Evolutionary conservation across 1,284 basidiomycete genomes (phyloP).

Genomic region (Volvariella surrecta): DNA sequence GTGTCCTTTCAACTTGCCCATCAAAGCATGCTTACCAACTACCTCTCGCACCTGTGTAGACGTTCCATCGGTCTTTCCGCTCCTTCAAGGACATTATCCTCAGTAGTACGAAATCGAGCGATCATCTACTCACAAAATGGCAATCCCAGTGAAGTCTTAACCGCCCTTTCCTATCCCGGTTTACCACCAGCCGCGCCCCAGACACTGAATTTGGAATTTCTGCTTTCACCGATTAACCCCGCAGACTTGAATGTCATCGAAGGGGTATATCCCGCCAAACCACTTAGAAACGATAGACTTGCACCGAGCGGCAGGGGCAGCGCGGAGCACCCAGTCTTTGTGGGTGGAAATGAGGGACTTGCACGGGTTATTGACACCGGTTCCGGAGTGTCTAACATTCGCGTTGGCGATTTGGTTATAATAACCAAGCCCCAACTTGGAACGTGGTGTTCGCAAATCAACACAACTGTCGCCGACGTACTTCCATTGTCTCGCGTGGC

Average conservation of each 20-base stretch:
- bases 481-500: slow-evolving; percentile 45
- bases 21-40: too few relatives aligned
- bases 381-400: slow-evolving; percentile 36
- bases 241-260: slow-evolving; percentile 77
- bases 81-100: too few relatives aligned
- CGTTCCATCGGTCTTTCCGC: too few relatives aligned
- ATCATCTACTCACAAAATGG: slow-evolving; percentile 57
- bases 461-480: slow-evolving; percentile 47
- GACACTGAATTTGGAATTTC: slow-evolving; percentile 57
- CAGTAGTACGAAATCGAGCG: slow-evolving; percentile 37
- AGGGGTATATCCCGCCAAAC: slow-evolving; percentile 72
- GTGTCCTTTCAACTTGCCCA: too few relatives aligned
- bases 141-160: slow-evolving; percentile 50
- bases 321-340: slow-evolving; percentile 33
- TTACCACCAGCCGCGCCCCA: slow-evolving; percentile 44
- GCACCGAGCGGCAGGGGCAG: slow-evolving; percentile 21
- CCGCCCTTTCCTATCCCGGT: slow-evolving; percentile 39
- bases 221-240: slow-evolving; percentile 77
- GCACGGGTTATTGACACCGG: slow-evolving; percentile 61
- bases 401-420: slow-evolving; percentile 66
- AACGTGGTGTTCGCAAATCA: slow-evolving; percentile 67
- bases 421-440: slow-evolving; percentile 63
- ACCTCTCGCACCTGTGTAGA: too few relatives aligned
- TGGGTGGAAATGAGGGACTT: slow-evolving; percentile 77
- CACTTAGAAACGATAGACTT: slow-evolving; percentile 31